Evolutionary conservation across 176 grass and related monocot genomes (phyloP).

Genomic region (Paspalum vaginatum): DNA sequence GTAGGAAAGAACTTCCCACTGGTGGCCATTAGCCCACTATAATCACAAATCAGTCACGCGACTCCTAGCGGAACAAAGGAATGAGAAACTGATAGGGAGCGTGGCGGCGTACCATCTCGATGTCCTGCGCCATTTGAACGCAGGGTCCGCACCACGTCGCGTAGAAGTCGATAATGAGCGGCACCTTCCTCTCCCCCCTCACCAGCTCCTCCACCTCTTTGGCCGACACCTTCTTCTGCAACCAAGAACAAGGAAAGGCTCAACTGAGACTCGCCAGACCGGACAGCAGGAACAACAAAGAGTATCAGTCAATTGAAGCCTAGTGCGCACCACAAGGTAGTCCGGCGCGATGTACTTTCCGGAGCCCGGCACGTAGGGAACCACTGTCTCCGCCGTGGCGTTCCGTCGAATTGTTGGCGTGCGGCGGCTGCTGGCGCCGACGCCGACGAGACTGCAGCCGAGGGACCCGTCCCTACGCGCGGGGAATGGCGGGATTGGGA

Average conservation of each 20-base stretch:
- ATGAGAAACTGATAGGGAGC: background rate
- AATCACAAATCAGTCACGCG: background rate
- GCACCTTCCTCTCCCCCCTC: constrained; percentile 52
- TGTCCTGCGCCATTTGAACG: constrained; percentile 89
- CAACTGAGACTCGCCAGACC: background rate
- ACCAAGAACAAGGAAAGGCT: background rate
- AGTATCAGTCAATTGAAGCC: background rate
- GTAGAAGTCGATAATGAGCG: constrained; percentile 73
- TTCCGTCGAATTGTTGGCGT: constrained; percentile 45
- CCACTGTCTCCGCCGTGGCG: constrained; percentile 24
- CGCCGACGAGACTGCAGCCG: constrained; percentile 18
- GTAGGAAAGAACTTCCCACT: background rate
- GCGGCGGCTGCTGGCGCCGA: background rate
- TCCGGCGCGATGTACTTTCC: constrained; percentile 59
- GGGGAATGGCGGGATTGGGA: background rate
- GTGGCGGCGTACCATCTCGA: constrained; percentile 58
- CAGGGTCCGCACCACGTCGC: constrained; percentile 87
- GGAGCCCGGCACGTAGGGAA: constrained; percentile 48
- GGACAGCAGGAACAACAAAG: background rate
- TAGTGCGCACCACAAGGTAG: constrained; percentile 54
- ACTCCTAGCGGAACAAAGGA: constrained; percentile 3
- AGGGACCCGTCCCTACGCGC: background rate
- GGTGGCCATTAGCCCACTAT: background rate
- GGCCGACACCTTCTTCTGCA: constrained; percentile 76
- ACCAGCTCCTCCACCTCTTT: constrained; percentile 59